Conservation (phyloP, 306 rosid genomes). For the Datisca glomerata region DNA sequence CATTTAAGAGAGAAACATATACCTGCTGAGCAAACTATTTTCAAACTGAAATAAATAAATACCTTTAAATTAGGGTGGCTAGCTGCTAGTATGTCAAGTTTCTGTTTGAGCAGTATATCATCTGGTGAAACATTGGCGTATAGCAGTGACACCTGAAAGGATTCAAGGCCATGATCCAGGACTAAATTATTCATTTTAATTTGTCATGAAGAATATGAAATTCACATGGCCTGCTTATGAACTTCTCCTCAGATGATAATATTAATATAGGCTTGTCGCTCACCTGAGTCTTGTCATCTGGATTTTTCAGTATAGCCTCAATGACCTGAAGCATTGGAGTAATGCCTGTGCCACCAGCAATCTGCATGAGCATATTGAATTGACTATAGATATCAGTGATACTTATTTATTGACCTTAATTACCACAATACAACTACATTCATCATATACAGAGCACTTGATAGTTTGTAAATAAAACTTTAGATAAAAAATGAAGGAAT, state of each 20-base stretch:
- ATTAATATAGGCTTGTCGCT: slow-evolving; percentile 20
- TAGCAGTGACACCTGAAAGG: slow-evolving; percentile 63
- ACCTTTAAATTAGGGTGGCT: slow-evolving; percentile 93
- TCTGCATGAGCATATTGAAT: slow-evolving; percentile 25
- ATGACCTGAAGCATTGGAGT: slow-evolving; percentile 97
- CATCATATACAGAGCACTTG: background rate
- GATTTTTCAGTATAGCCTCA: slow-evolving; percentile 89
- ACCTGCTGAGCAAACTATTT: background rate
- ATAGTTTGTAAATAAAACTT: background rate
- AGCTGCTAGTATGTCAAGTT: slow-evolving; percentile 70
- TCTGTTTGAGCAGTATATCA: slow-evolving; percentile 91
- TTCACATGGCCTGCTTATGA: too few species aligned
- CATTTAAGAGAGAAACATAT: background rate
- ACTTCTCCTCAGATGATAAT: too few species aligned
- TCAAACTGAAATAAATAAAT: slow-evolving; percentile 7
- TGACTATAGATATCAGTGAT: background rate
- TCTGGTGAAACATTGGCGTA: slow-evolving; percentile 84
- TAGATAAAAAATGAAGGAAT: too few species aligned
- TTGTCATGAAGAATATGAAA: background rate
- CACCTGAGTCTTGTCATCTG: slow-evolving; percentile 87
- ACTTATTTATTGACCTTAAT: background rate
- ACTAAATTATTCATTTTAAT: background rate
- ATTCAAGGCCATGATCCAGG: slow-evolving; percentile 22
- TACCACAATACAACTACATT: background rate
- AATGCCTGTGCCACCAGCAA: slow-evolving; percentile 96